These are phyloP conservation scores for Flaveria sonorensis DNA, from an alignment of 129 eudicot genomes.

Conservation along the genomic window DNA sequence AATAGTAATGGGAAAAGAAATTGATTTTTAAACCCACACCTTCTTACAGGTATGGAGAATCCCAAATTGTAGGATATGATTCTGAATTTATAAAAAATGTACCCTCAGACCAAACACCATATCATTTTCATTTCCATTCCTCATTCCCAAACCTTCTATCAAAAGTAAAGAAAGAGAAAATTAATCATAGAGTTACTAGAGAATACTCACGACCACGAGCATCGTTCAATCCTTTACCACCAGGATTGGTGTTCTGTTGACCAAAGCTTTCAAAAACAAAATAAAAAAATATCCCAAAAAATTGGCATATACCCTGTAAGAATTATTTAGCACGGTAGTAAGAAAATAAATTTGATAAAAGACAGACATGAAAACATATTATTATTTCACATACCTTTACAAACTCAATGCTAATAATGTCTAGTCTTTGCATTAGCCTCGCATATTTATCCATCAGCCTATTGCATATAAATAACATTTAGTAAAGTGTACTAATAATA, in stretches of 20 bases:
- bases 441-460: constrained; percentile 98
- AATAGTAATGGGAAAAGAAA: not conserved
- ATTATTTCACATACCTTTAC: constrained; percentile 59
- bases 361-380: constrained; percentile 13
- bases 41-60: not conserved
- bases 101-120: constrained; percentile 15
- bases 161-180: not conserved
- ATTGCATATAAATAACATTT: constrained; percentile 19
- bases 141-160: constrained; percentile 2
- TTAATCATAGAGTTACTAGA: not conserved
- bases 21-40: not conserved
- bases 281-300: constrained; percentile 81
- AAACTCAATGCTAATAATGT: constrained; percentile 71
- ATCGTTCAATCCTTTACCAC: constrained; percentile 63
- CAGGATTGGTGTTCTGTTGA: constrained; percentile 50
- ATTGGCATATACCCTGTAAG: constrained; percentile 81
- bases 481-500: constrained; percentile 38
- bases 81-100: not conserved
- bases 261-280: constrained; percentile 77
- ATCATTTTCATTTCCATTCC: constrained; percentile 5
- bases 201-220: constrained; percentile 65
- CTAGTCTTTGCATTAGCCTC: constrained; percentile 87
- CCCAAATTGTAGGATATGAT: not conserved
- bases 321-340: constrained; percentile 21
- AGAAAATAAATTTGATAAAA: not conserved